These are phyloP conservation scores for Phytophthora syringae DNA, from an alignment of 352 stramenopile genomes.

Conservation along the genomic window DNA sequence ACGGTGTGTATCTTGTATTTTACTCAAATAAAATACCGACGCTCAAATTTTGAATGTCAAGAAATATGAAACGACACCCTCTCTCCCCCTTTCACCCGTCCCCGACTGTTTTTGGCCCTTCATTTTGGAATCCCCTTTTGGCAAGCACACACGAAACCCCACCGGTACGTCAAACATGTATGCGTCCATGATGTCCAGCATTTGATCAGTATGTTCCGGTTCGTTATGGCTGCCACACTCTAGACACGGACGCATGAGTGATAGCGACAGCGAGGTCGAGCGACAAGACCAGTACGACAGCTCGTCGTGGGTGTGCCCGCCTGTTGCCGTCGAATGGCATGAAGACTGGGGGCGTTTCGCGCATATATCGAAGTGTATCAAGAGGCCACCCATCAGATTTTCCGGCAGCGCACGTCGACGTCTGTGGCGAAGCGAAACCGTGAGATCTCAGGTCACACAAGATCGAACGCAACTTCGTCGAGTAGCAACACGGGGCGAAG, in stretches of 20 bases:
- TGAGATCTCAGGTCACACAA: not conserved
- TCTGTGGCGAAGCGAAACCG: slow-evolving; percentile 2
- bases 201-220: not conserved
- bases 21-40: not conserved
- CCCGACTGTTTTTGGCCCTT: not conserved
- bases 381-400: slow-evolving; percentile 1
- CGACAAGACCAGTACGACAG: not conserved
- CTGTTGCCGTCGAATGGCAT: slow-evolving; percentile 4
- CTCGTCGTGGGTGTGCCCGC: not conserved
- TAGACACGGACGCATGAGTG: slow-evolving; percentile 2
- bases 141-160: not conserved
- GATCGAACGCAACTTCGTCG: too few species aligned
- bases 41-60: not conserved
- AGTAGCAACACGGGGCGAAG: not conserved
- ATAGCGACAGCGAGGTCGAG: slow-evolving; percentile 14
- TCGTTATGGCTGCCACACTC: not conserved
- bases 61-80: not conserved
- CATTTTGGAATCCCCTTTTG: not conserved
- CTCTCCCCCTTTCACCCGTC: not conserved
- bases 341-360: slow-evolving; percentile 3
- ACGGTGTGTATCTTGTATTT: not conserved
- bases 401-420: not conserved
- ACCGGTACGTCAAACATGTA: not conserved
- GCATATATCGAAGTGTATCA: slow-evolving; percentile 6
- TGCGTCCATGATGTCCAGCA: not conserved